Percentiles rank a stretch among this genome's conserved stretches.
Conservation (phyloP, 768 basidiomycete genomes). For the Termitomyces sp. region DNA sequence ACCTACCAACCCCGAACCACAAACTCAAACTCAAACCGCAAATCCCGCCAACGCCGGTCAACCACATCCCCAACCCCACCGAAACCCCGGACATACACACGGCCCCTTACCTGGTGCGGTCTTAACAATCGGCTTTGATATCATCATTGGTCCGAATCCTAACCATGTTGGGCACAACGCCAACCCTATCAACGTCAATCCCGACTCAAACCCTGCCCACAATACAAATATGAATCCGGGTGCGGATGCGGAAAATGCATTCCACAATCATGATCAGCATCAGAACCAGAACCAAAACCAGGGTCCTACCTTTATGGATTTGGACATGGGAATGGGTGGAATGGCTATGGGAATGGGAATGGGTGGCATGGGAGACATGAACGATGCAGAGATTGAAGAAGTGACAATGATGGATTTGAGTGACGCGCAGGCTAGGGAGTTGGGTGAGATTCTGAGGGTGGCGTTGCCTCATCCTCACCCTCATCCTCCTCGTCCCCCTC, state of each 20-base stretch:
- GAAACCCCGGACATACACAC: not conserved
- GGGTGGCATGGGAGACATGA: not conserved
- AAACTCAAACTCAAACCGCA: not conserved
- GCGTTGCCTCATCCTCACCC: not conserved
- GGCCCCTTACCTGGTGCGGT: not conserved
- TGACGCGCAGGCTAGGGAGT: not conserved
- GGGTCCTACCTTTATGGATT: not conserved
- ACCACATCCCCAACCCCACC: not conserved
- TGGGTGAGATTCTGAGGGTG: not conserved
- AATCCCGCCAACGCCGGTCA: not conserved
- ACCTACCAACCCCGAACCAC: not conserved
- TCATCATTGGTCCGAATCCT: slow-evolving; percentile 1
- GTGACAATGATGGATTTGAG: slow-evolving; percentile 1
- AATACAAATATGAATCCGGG: not conserved
- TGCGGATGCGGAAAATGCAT: not conserved
- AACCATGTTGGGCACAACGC: not conserved
- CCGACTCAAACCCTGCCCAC: not conserved
- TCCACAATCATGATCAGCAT: not conserved
- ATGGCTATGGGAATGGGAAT: not conserved
- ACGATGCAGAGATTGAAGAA: not conserved
- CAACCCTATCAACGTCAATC: not conserved
- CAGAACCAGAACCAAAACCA: not conserved
- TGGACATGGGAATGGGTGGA: not conserved
- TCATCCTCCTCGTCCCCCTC: not conserved
- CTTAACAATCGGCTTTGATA: slow-evolving; percentile 5